Evolutionary conservation across 2,329 filamentous ascomycete genomes (phyloP), one percentile per base, ranked within the genome.

Genomic region (Coniochaeta hoffmannii): DNA sequence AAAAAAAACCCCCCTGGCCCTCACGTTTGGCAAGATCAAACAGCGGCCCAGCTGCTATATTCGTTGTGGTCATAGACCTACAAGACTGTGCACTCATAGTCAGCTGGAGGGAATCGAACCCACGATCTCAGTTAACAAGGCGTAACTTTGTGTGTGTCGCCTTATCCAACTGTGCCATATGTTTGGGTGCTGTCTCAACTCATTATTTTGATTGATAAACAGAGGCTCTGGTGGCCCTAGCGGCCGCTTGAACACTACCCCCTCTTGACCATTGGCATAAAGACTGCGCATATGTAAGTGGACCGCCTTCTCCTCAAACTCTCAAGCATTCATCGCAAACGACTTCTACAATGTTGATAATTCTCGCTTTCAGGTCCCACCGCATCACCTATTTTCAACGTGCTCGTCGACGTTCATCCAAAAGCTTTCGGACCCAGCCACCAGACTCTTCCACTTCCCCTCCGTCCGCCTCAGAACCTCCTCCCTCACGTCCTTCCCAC

Each of bases 391-490:
- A 32, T 32, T 32, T 12, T 32, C 12, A 7, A 32, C 15, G n/a
- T n/a, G 8, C 41, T 50, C 60, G 36, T 66, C 59, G 34, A 73
- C 59, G 17, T 61, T 62, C 0, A 82, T 82, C 83, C 82, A 86
- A 64, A 86, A 87, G 1, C 69, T 68, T 61, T 76, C 73, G 68
- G 87, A 83, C 9, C 83, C 73, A 56, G 74, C 73, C 58, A 87
- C 63, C 32, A 85, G 74, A 55, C 76, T 73, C 56, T 63, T 69
- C 71, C 76, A 81, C 57, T 76, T 71, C 53, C 66, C 71, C 61
- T 75, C 63, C 1, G 73, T 73, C 35, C 74, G 65, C 53, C 68
- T 65, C 28, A 73, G 61, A 53, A 76, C 61, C 36, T 62, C 63
- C 55, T 68, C 66, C 55, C 71, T 69, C 1, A 62, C 66, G 24